Percentiles rank a stretch among this genome's conserved stretches.
Evolutionary conservation across 306 rosid genomes (phyloP).

Genomic region (Pterocarpus santalinus): DNA sequence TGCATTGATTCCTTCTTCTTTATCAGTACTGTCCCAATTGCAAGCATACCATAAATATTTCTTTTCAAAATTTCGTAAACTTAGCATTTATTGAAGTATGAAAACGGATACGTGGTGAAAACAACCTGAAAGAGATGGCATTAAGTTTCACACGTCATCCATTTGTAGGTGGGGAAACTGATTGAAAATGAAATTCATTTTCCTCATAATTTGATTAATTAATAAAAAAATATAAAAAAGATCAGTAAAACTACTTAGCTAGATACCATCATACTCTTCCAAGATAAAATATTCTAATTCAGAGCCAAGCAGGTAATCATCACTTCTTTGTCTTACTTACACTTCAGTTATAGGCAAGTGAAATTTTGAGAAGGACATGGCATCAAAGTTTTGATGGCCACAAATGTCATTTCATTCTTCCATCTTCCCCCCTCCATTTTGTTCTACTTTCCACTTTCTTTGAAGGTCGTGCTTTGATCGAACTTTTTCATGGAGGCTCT

Average conservation of each 20-base stretch:
- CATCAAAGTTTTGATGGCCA: background rate
- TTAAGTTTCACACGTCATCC: background rate
- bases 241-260: background rate
- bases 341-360: background rate
- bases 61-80: background rate
- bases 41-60: background rate
- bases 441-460: conserved; percentile 12
- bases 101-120: conserved; percentile 8
- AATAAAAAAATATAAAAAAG: background rate
- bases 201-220: background rate
- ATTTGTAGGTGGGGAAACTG: conserved; percentile 1
- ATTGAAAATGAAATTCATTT: conserved; percentile 40
- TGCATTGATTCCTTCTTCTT: background rate
- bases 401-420: background rate
- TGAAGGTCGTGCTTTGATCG: background rate
- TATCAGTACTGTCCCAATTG: background rate
- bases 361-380: conserved; percentile 28
- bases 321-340: background rate
- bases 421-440: background rate
- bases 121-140: conserved; percentile 23
- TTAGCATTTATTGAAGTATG: background rate
- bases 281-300: conserved; percentile 24
- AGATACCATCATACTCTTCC: background rate
- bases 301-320: background rate
- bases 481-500: background rate